A percentile compares a stretch with the other conserved stretches of the same genome.
Conservation (phyloP, 1,284 basidiomycete genomes). For the Melampsora larici-populina region DNA sequence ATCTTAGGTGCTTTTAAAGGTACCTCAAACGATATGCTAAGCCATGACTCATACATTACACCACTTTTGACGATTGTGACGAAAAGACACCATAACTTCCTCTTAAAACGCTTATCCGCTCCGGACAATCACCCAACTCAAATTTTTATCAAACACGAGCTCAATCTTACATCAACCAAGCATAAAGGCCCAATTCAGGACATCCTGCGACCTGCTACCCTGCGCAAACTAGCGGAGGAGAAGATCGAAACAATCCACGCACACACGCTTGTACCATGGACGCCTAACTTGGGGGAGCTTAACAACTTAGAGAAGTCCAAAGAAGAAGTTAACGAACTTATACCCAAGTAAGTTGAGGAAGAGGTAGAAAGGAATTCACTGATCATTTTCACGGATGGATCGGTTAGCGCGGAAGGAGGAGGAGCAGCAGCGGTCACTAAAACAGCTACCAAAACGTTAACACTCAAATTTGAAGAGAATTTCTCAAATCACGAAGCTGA, state of each 20-base stretch:
- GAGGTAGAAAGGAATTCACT: background rate
- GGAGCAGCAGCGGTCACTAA: background rate
- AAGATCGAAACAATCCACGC: background rate
- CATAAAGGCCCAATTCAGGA: background rate
- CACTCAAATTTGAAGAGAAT: background rate
- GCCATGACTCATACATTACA: background rate
- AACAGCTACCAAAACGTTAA: background rate
- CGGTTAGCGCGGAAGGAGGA: background rate
- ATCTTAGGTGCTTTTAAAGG: background rate
- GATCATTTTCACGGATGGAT: background rate
- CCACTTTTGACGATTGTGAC: background rate
- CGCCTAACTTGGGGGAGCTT: background rate
- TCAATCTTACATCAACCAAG: background rate
- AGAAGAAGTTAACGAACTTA: background rate
- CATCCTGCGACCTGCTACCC: background rate
- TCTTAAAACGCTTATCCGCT: background rate
- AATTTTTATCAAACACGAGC: background rate
- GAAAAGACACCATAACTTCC: background rate
- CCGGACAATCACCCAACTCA: background rate
- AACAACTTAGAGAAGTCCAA: background rate
- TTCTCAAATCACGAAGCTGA: background rate
- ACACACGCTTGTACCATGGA: background rate
- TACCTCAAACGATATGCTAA: background rate
- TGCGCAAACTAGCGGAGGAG: background rate
- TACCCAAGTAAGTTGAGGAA: background rate